A percentile compares a stretch with the other conserved stretches of the same genome.
These are phyloP conservation scores for Irpex lacteus DNA, from an alignment of 1,284 basidiomycete genomes.

Conservation along the genomic window DNA sequence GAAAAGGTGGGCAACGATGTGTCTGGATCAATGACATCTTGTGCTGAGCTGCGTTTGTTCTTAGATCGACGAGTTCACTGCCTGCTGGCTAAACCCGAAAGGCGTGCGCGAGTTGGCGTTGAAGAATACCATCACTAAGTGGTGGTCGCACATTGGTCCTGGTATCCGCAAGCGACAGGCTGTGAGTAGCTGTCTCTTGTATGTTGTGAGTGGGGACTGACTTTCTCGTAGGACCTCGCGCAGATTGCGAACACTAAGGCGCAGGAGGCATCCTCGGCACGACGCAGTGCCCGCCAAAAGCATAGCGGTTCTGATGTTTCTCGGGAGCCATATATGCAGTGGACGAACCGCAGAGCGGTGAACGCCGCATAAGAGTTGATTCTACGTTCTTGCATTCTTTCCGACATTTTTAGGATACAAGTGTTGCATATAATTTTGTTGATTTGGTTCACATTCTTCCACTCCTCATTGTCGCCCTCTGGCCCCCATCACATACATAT, in stretches of 20 bases:
- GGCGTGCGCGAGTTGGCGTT: constrained; percentile 86
- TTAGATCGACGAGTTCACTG: constrained; percentile 78
- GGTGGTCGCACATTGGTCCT: constrained; percentile 82
- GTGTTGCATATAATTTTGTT: neutral
- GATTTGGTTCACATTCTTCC: neutral
- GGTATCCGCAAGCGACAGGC: constrained; percentile 76
- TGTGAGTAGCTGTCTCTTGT: constrained; percentile 42
- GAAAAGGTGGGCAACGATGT: constrained; percentile 66
- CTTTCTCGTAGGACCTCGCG: constrained; percentile 56
- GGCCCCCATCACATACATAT: no score
- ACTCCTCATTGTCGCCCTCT: neutral
- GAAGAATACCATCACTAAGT: constrained; percentile 77
- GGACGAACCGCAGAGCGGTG: constrained; percentile 73
- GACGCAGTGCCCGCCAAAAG: constrained; percentile 73
- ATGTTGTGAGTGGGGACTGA: neutral
- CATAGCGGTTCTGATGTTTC: constrained; percentile 56
- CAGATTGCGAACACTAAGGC: constrained; percentile 38
- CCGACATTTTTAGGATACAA: neutral
- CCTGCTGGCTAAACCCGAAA: constrained; percentile 85
- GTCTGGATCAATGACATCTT: constrained; percentile 2
- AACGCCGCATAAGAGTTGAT: constrained; percentile 30
- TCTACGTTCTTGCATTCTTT: neutral
- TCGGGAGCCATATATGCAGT: constrained; percentile 80
- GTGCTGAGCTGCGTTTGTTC: constrained; percentile 10
- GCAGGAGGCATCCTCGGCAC: constrained; percentile 64